Percentiles rank a stretch among this genome's conserved stretches.
Evolutionary conservation across 495 filamentous ascomycete species (phyloP).

Genomic region (Terfezia claveryi): DNA sequence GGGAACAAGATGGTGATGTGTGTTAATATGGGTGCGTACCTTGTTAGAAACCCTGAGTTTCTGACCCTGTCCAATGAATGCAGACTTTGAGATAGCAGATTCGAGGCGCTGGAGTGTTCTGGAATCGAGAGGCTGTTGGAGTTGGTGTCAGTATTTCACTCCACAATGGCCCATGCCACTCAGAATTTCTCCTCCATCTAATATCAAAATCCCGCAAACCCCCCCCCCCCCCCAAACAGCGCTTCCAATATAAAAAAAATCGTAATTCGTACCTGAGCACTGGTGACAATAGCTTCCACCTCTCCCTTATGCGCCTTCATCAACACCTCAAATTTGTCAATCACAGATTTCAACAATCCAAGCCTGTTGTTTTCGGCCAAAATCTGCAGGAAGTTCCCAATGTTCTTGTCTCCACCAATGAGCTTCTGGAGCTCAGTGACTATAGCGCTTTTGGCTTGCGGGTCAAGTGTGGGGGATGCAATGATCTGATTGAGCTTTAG

Average conservation of each 20-base stretch:
- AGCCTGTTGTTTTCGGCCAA: constrained; percentile 93
- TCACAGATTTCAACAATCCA: constrained; percentile 54
- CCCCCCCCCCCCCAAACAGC: background rate
- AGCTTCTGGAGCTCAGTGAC: constrained; percentile 62
- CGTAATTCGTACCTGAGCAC: constrained; percentile 48
- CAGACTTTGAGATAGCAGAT: constrained; percentile 67
- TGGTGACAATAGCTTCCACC: constrained; percentile 76
- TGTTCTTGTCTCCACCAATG: constrained; percentile 48
- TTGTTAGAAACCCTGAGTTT: constrained; percentile 91
- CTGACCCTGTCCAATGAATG: constrained; percentile 75
- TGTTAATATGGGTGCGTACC: constrained; percentile 26
- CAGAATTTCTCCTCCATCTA: background rate
- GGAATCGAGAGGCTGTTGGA: constrained; percentile 57
- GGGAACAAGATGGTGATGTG: no score
- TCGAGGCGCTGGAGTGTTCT: constrained; percentile 70
- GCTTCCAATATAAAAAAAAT: background rate
- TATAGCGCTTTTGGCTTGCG: constrained; percentile 60
- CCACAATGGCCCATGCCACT: no score
- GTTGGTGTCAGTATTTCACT: background rate
- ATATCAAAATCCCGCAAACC: background rate
- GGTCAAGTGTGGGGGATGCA: constrained; percentile 52
- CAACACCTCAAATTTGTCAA: constrained; percentile 65
- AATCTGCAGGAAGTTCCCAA: constrained; percentile 81
- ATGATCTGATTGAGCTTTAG: constrained; percentile 55
- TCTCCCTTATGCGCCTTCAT: constrained; percentile 81